These are phyloP conservation scores for Penstemon barbatus DNA, from an alignment of 257 asterid species.

Conservation along the genomic window DNA sequence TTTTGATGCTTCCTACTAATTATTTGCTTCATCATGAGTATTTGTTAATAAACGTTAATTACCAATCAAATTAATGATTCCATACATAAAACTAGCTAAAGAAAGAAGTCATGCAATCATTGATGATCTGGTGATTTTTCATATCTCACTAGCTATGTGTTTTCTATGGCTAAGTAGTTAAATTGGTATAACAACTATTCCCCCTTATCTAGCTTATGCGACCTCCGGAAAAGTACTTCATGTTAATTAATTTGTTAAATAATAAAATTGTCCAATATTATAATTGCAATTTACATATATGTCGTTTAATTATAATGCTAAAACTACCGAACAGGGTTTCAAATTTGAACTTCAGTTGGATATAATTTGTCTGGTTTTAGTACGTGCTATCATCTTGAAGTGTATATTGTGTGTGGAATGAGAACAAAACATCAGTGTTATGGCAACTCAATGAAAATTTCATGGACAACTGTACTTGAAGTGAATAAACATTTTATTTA, in stretches of 20 bases:
- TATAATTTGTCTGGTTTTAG: conserved; percentile 25
- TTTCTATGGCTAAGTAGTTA: conserved; percentile 35
- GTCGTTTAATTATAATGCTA: too few species aligned
- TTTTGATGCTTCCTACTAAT: too few species aligned
- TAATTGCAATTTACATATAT: too few species aligned
- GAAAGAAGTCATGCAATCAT: conserved; percentile 24
- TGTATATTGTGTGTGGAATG: conserved; percentile 25
- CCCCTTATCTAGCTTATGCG: conserved; percentile 29
- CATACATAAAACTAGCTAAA: too few species aligned
- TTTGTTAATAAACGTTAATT: too few species aligned
- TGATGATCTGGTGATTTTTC: conserved; percentile 20
- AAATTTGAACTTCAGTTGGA: conserved; percentile 18
- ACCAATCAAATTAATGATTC: too few species aligned
- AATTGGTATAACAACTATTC: conserved; percentile 57
- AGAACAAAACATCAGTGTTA: conserved; percentile 42
- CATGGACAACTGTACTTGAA: conserved; percentile 46
- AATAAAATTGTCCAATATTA: too few species aligned
- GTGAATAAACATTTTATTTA: conserved; percentile 17
- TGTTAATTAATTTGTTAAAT: too few species aligned
- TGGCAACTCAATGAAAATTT: conserved; percentile 35
- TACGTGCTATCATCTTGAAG: too few species aligned
- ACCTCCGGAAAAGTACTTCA: background rate
- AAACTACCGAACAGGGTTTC: background rate
- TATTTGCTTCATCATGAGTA: too few species aligned
- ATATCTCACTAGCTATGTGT: conserved; percentile 6